These are phyloP conservation scores for Vachellia pachyceras DNA, from an alignment of 306 rosid genomes.

Conservation along the genomic window DNA sequence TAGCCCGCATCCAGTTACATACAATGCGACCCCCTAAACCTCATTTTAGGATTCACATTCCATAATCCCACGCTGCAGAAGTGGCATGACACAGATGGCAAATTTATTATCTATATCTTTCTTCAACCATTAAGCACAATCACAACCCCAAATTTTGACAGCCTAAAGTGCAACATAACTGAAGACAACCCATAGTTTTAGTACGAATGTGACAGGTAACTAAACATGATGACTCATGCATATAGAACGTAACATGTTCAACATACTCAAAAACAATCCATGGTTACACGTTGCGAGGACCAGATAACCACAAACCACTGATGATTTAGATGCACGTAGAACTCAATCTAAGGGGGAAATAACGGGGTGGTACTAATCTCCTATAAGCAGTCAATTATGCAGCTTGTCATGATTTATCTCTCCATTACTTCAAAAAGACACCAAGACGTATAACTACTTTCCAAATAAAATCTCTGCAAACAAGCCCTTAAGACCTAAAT, in stretches of 20 bases:
- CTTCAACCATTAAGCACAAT: not conserved
- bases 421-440: constrained; percentile 31
- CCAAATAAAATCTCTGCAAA: constrained; percentile 34
- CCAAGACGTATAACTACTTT: constrained; percentile 28
- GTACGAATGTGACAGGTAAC: not conserved
- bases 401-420: constrained; percentile 26
- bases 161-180: not conserved
- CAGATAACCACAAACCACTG: not conserved
- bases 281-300: not conserved
- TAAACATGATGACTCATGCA: constrained; percentile 14
- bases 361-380: constrained; percentile 28
- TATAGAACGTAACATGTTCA: not conserved
- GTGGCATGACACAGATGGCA: not conserved
- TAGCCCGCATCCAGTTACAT: too few species aligned
- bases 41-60: too few species aligned
- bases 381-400: constrained; percentile 18
- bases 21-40: not conserved
- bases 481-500: constrained; percentile 22
- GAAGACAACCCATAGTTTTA: constrained; percentile 9
- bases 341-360: not conserved
- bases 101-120: not conserved
- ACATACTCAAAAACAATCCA: constrained; percentile 2
- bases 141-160: not conserved
- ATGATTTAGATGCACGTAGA: constrained; percentile 13
- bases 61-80: not conserved